Conservation (phyloP, 176 grass and related monocot species). For the Puya raimondii region DNA sequence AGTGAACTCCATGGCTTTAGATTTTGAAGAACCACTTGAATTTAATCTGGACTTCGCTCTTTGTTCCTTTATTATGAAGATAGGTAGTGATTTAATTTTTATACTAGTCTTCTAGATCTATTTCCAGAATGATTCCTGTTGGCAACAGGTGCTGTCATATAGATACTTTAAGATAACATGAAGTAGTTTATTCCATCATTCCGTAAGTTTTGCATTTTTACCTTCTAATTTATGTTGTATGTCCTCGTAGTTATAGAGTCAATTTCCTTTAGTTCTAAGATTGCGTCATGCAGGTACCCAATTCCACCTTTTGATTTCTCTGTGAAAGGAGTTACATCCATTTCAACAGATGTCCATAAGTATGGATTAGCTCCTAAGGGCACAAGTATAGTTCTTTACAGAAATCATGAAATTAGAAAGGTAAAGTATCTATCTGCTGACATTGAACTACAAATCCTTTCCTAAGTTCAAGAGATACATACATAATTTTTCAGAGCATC, state of each 20-base stretch:
- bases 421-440: conserved; percentile 19
- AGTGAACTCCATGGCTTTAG: too few species aligned
- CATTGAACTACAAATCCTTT: not conserved
- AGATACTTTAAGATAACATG: not conserved
- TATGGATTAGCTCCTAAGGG: conserved; percentile 96
- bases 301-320: conserved; percentile 93
- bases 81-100: not conserved
- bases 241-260: too few species aligned
- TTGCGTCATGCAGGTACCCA: conserved; percentile 54
- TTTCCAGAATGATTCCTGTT: not conserved
- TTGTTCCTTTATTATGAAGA: not conserved
- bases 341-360: conserved; percentile 96
- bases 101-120: not conserved
- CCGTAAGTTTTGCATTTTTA: not conserved
- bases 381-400: conserved; percentile 85
- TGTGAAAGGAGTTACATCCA: conserved; percentile 94
- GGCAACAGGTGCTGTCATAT: not conserved
- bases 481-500: too few species aligned
- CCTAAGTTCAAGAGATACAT: not conserved
- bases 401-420: conserved; percentile 99
- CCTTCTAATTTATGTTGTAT: too few species aligned
- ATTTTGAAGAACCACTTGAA: not conserved
- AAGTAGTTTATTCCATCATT: not conserved
- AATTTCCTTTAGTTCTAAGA: not conserved
- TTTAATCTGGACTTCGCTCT: not conserved